Conservation (phyloP, 495 filamentous ascomycete genomes). For the Podospora conica region DNA sequence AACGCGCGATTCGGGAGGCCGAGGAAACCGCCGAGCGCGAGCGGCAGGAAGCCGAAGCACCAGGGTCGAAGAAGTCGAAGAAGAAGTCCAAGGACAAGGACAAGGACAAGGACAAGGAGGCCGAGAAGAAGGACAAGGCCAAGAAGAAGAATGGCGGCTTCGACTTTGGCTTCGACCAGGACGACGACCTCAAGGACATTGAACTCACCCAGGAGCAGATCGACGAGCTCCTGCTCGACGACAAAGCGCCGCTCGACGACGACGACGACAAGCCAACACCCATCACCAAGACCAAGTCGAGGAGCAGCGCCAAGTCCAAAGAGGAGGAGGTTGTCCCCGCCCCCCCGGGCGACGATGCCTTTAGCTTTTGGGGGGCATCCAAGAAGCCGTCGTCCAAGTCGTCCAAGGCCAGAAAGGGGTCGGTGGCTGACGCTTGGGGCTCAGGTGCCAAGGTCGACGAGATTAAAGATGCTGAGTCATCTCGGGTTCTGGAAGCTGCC, state of each 20-base stretch:
- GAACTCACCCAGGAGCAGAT: slow-evolving; percentile 38
- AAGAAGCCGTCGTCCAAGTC: slow-evolving; percentile 27
- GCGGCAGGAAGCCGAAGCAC: slow-evolving; percentile 15
- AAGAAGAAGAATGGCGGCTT: slow-evolving; percentile 8
- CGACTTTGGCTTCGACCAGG: slow-evolving; percentile 10
- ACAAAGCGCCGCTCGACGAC: not conserved
- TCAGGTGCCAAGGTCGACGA: slow-evolving; percentile 17
- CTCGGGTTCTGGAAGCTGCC: slow-evolving; percentile 33
- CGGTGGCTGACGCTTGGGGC: slow-evolving; percentile 14
- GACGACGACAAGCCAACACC: not conserved
- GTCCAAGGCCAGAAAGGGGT: slow-evolving; percentile 27
- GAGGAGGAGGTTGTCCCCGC: not conserved
- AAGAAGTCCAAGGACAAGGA: slow-evolving; percentile 39
- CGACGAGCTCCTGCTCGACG: slow-evolving; percentile 25
- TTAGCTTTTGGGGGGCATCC: slow-evolving; percentile 45
- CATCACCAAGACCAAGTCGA: slow-evolving; percentile 10
- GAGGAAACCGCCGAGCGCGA: slow-evolving; percentile 26
- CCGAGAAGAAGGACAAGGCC: slow-evolving; percentile 13
- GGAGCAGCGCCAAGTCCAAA: slow-evolving; percentile 23
- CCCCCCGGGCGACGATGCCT: slow-evolving; percentile 27
- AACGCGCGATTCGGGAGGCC: slow-evolving; percentile 19
- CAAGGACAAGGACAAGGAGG: slow-evolving; percentile 17
- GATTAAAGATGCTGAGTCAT: slow-evolving; percentile 39
- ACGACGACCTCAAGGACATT: slow-evolving; percentile 32
- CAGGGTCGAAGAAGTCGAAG: slow-evolving; percentile 11